Base-by-base conservation (phyloP, 2,329 filamentous ascomycete species). In the Daldinia eschscholtzii region DNA sequence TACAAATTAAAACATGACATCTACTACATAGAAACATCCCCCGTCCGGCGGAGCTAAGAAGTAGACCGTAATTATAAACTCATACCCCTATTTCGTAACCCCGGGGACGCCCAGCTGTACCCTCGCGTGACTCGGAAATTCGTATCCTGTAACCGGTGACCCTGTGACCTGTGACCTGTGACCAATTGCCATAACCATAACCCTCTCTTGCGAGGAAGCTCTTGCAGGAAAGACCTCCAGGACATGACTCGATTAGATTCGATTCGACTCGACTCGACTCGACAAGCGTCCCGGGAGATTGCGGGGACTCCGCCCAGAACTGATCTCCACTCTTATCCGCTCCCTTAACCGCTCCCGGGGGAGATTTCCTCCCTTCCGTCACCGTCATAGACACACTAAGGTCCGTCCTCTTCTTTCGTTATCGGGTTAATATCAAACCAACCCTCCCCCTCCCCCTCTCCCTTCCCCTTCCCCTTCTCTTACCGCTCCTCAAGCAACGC, bases 401-500 rank as follows among this genome's bases (percentile, higher is more conserved):
- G 20, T 23, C 20, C 20, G 20, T 23, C 20, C 20, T 23, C 20
- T 23, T 23, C 20, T 23, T 23, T 23, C 20, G 20, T 23, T 23
- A 23, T 23, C 20, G 20, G 20, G 20, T 23, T 23, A 23, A 23
- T 23, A 23, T 23, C 20, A 23, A 23, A 23, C 20, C 20, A 23
- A 23, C 20, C 20, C 6, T 12, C 15, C 28, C 46, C 50, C 28
- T 7, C 30, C 30, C 30, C 30, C 33, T 10, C 9, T 2, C 10
- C 33, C 33, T 2, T 9, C 33, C 6, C 35, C 13, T 12, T 13
- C 35, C 13, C 12, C 35, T 15, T 13, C 30, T 9, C 53, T 35
- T 57, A 60, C 30, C 28, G 59, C 59, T 81, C 80, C 18, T 79
- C 82, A 67, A 94, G 76, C 76, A 94, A 76, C 3, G 83, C 83